phyloP scores from a whole-genome alignment of 371 early-diverging fungal species.

The Mortierella sp. region DNA sequence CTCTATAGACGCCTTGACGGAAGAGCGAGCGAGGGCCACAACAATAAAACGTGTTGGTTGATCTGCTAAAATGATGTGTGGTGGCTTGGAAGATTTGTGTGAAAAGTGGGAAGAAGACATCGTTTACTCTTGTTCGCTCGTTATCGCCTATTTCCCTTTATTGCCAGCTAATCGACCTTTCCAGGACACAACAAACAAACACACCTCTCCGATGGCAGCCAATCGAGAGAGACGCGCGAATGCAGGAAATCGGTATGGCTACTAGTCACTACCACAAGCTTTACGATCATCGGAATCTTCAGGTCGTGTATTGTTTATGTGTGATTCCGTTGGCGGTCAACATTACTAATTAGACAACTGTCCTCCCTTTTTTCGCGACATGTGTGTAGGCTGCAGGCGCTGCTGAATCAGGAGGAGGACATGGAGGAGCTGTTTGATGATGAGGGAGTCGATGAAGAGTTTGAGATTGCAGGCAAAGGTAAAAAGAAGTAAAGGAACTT shows the following conservation, averaged over 20 bases:
- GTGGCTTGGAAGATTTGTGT: not conserved
- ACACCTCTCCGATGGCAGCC: slow-evolving; percentile 50
- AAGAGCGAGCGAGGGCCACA: too few species aligned
- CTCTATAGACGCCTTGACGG: not conserved
- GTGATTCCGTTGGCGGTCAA: not conserved
- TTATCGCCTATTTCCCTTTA: not conserved
- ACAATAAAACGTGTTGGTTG: not conserved
- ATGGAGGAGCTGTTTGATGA: slow-evolving; percentile 74
- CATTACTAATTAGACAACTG: not conserved
- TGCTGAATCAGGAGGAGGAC: slow-evolving; percentile 71
- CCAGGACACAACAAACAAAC: not conserved
- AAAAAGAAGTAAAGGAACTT: not conserved
- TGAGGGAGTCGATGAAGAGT: slow-evolving; percentile 71
- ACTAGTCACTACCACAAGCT: not conserved
- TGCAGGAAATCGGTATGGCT: slow-evolving; percentile 72
- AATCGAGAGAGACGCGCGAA: slow-evolving; percentile 68
- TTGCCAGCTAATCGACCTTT: not conserved
- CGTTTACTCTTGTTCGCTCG: not conserved
- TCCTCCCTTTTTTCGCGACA: not conserved
- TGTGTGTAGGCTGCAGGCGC: slow-evolving; percentile 65
- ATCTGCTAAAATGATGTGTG: not conserved
- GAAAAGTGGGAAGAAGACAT: not conserved
- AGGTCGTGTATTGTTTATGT: not conserved
- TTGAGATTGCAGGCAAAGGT: slow-evolving; percentile 60
- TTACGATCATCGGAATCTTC: not conserved